Conservation (phyloP, 495 filamentous ascomycete genomes). For the Aspergillus sclerotiicarbonarius region DNA sequence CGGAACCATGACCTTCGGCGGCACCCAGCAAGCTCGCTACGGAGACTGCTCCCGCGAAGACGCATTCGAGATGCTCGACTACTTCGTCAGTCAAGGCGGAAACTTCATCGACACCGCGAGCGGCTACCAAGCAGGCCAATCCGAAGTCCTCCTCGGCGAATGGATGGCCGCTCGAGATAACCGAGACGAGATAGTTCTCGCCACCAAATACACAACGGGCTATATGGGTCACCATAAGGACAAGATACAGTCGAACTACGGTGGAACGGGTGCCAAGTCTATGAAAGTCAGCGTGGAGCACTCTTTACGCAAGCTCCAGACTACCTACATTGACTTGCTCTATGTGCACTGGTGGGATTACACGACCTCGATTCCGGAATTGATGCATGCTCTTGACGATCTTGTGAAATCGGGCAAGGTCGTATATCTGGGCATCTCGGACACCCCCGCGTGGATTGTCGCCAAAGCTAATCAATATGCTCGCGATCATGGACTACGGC, state of each 20-base stretch:
- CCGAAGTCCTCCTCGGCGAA: slow-evolving; percentile 71
- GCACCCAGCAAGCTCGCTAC: slow-evolving; percentile 44
- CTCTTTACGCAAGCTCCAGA: slow-evolving; percentile 61
- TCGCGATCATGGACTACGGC: slow-evolving; percentile 59
- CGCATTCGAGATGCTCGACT: slow-evolving; percentile 64
- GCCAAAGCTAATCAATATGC: slow-evolving; percentile 65
- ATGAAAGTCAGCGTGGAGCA: slow-evolving; percentile 52
- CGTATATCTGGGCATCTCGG: slow-evolving; percentile 66
- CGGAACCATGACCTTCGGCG: slow-evolving; percentile 61
- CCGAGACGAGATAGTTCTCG: slow-evolving; percentile 71
- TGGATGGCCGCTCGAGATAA: slow-evolving; percentile 62
- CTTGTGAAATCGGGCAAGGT: slow-evolving; percentile 63
- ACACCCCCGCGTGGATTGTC: slow-evolving; percentile 72
- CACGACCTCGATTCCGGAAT: slow-evolving; percentile 59
- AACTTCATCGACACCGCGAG: slow-evolving; percentile 80
- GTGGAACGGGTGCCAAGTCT: slow-evolving; percentile 59
- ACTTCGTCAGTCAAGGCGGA: slow-evolving; percentile 63
- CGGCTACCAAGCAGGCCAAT: slow-evolving; percentile 62
- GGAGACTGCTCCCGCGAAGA: slow-evolving; percentile 58
- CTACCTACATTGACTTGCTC: slow-evolving; percentile 59
- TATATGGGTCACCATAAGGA: slow-evolving; percentile 31
- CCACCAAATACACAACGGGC: slow-evolving; percentile 66
- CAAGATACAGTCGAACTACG: slow-evolving; percentile 46
- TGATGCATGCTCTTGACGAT: slow-evolving; percentile 66
- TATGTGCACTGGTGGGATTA: slow-evolving; percentile 71